These are phyloP conservation scores for Pythium aquatile DNA, from an alignment of 352 stramenopile genomes.

Conservation along the genomic window DNA sequence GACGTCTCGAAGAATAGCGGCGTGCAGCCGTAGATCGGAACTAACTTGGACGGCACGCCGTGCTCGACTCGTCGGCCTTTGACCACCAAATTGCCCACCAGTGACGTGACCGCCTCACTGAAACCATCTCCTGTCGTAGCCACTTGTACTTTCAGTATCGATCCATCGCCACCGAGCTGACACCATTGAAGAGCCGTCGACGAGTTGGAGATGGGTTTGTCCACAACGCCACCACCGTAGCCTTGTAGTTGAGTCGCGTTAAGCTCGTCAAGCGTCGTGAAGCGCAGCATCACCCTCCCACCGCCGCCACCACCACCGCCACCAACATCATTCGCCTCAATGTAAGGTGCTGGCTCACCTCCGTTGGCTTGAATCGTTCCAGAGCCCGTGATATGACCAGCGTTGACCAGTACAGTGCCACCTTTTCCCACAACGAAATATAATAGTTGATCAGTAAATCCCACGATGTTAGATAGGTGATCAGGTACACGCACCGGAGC, in stretches of 20 bases:
- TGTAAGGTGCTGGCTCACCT: constrained; percentile 17
- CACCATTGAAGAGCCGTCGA: constrained; percentile 58
- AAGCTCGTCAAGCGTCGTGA: constrained; percentile 20
- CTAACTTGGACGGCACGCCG: constrained; percentile 47
- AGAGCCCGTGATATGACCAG: constrained; percentile 10
- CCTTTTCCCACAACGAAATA: constrained; percentile 13
- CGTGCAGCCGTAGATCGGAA: constrained; percentile 77
- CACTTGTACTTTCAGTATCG: constrained; percentile 51
- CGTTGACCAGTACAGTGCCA: constrained; percentile 19
- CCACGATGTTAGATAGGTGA: neutral
- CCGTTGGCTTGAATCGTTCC: constrained; percentile 26
- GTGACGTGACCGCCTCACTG: neutral
- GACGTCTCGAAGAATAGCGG: constrained; percentile 60
- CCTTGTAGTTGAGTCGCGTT: constrained; percentile 23
- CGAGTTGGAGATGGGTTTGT: neutral
- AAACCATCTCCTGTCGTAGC: neutral
- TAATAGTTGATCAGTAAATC: too few relatives aligned
- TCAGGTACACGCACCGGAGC: constrained; percentile 34
- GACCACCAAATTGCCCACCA: constrained; percentile 48
- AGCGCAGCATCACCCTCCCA: constrained; percentile 25
- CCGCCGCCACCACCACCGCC: constrained; percentile 32
- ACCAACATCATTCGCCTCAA: constrained; percentile 10
- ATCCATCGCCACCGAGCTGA: constrained; percentile 74
- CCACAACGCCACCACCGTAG: constrained; percentile 23
- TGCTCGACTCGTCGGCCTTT: constrained; percentile 57